These are phyloP conservation scores for Scedosporium dehoogii DNA, from an alignment of 2,329 filamentous ascomycete species.

Conservation along the genomic window DNA sequence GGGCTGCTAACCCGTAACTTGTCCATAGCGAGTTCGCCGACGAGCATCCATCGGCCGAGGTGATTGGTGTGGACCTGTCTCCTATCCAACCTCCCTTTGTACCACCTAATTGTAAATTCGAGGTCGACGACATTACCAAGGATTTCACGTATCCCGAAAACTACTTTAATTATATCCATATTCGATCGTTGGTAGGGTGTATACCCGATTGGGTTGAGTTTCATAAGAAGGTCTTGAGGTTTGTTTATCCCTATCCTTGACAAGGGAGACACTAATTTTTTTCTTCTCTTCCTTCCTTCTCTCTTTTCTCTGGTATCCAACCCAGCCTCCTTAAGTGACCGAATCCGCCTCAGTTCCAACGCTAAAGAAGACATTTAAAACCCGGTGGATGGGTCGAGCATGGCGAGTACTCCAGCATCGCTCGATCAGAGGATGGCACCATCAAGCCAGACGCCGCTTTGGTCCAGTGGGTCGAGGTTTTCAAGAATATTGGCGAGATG, in stretches of 20 bases:
- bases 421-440: conserved; percentile 16
- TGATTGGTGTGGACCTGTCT: conserved; percentile 45
- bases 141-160: conserved; percentile 34
- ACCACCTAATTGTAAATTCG: conserved; percentile 53
- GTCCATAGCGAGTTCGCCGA: conserved; percentile 19
- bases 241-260: conserved; percentile 12
- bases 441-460: conserved; percentile 13
- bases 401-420: conserved; percentile 9
- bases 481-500: conserved; percentile 11
- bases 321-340: too few species aligned
- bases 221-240: conserved; percentile 34
- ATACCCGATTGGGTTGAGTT: conserved; percentile 42
- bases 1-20: not conserved
- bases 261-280: too few species aligned
- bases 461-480: conserved; percentile 12
- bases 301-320: conserved; percentile 21
- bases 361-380: not conserved
- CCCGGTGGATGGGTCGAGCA: conserved; percentile 20
- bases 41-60: conserved; percentile 33
- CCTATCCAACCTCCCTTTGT: conserved; percentile 48
- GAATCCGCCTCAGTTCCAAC: too few species aligned
- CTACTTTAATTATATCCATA: conserved; percentile 50
- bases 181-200: conserved; percentile 41
- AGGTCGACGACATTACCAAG: conserved; percentile 51
- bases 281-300: too few species aligned